Base-by-base conservation (phyloP, 805 yeast species). In the Starmerella tilneyi region DNA sequence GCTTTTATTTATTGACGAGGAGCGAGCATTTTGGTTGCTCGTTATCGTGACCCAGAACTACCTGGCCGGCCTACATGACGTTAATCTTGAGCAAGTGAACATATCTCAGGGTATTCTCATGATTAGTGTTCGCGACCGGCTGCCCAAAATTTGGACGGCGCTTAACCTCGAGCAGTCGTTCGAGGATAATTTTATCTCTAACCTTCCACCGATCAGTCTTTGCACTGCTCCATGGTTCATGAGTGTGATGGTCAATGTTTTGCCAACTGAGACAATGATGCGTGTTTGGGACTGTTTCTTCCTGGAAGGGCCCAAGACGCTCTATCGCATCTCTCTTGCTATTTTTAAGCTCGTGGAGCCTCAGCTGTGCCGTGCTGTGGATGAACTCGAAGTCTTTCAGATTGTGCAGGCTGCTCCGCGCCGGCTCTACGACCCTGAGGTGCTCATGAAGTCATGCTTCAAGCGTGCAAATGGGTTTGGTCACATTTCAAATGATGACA, bases 181-280 rank as follows among this genome's bases (percentile, higher is more conserved):
- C 59, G 57, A 62, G 54, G 57, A 63, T 61, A 56, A 66, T 43
- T 65, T 84, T 49, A 69, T 89, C 26, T 71, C 76, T 13, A 79
- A 81, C 53, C 65, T 88, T 35, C 97, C 98, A 1, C 94, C 96
- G 2, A 74, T 92, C 4, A 83, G 96, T 1, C 70, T 92, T 37
- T 92, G 94, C 54, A 92, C 97, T 0, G 89, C 96, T 0, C 79
- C 94, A 44, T 92, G 98, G 98, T 92, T 92, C 59, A 89, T 92
- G 97, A 83, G 96, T 56, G 75, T 84, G n/a, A 92, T 83, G 63
- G 85, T 92, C 28, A 95, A 94, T 0, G 77, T 81, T 0, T 63
- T 92, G 21, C 98, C 98, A 0, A 76, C 85, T 19, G 97, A 92
- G 58, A 75, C 94, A 0, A 81, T 85, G 8, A 66, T 92, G 35